A percentile compares a stretch with the other conserved stretches of the same genome.
Evolutionary conservation across 768 basidiomycete species (phyloP).

Genomic region (Mycena crocata): DNA sequence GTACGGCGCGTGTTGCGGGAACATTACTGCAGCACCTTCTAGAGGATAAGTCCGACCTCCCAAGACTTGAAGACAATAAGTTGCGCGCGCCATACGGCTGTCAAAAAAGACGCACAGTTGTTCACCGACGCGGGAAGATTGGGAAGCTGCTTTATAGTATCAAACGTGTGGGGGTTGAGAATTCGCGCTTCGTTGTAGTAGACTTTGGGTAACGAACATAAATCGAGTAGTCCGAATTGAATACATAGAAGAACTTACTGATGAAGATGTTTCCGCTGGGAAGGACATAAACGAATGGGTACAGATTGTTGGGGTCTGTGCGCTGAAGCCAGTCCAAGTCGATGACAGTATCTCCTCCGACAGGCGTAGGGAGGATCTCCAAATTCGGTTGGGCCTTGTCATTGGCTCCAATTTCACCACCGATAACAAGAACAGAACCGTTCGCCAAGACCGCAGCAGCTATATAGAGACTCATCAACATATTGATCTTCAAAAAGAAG

Average conservation of each 20-base stretch:
- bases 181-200: constrained; percentile 43
- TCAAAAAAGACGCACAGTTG: constrained; percentile 56
- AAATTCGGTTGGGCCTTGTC: constrained; percentile 73
- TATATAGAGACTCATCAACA: constrained; percentile 60
- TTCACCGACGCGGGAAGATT: constrained; percentile 83
- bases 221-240: not conserved
- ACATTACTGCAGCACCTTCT: constrained; percentile 75
- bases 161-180: constrained; percentile 62
- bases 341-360: constrained; percentile 69
- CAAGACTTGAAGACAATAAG: constrained; percentile 52
- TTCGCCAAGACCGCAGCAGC: constrained; percentile 76
- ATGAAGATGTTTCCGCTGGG: constrained; percentile 79
- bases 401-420: constrained; percentile 81
- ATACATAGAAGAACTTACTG: constrained; percentile 59
- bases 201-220: not conserved
- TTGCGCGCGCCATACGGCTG: not conserved
- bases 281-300: constrained; percentile 80
- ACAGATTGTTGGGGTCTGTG: constrained; percentile 85
- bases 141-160: constrained; percentile 69
- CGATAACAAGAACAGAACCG: constrained; percentile 64
- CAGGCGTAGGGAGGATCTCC: constrained; percentile 76
- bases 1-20: constrained; percentile 81
- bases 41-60: constrained; percentile 84
- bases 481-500: not conserved
- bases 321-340: constrained; percentile 74